Evolutionary conservation across 306 rosid genomes (phyloP), one percentile per base, ranked within the genome.

Genomic region (Vicia villosa): DNA sequence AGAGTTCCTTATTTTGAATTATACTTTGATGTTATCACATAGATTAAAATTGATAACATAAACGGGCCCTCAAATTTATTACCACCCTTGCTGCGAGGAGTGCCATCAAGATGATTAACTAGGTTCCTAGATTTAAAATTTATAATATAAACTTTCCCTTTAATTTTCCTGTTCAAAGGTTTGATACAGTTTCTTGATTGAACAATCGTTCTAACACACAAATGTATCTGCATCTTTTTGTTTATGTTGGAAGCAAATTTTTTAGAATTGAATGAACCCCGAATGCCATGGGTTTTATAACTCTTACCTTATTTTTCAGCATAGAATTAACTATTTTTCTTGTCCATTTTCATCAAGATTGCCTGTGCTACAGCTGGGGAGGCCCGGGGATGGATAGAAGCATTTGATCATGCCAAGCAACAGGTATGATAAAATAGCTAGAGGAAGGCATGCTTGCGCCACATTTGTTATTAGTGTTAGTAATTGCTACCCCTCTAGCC

Each of bases 361-460:
- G 98, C 97, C 76, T 90, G 96, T 26, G 80, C 89, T 70, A 79
- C 90, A 16, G 94, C 96, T 67, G 98, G 86, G 64, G 97, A 90
- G 24, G 86, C 86, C 28, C 89, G 69, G 51, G 85, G 86, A 59
- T 93, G 98, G 98, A 83, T 88, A 50, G 98, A 93, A 76, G 98
- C 98, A 68, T 88, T 93, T 83, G 98, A 90, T 63, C 97, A 93
- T 49, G 96, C 98, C 79, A 90, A 93, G 82, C 97, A 93, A 70
- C 93, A 90, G 97, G 98, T 93, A 88, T 20, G 41, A 59, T 56
- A 79, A 66, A 66, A 64, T 62, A 72, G 32, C 36, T 17, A 32
- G 55, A 70, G 58, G 49, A 37, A 68, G 73, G 55, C 17, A 68
- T 61, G 37, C 41, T 10, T 62, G 65, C 5, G 9, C 50, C 73